Evolutionary conservation across 1,139 yeast species (phyloP), one percentile per base, ranked within the genome.

Genomic region (Sugiyamaella castrensis): DNA sequence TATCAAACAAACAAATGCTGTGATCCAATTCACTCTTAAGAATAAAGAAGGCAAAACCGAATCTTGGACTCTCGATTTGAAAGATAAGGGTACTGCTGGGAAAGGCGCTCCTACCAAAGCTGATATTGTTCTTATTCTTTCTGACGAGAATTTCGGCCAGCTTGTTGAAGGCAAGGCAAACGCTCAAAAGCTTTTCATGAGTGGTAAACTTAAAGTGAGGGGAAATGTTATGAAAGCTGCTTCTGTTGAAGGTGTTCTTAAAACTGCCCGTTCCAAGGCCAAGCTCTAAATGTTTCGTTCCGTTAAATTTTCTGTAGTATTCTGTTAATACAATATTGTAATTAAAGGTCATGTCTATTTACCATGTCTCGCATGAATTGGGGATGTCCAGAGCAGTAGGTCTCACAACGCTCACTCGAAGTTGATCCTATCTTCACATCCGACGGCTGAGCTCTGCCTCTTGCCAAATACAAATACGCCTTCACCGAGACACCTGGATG

Each of bases 191-290:
- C 77, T 87, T 64, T 87, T 86, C 71, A 80, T 87, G 86, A 74
- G 79, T 63, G 95, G 95, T 50, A 84, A 84, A 70, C 77, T 87
- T 69, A 87, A 87, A 77, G 83, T 87, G 58, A 84, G 82, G 75
- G 95, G 95, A 62, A 86, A 87, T 72, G 84, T 87, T 73, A 84
- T 85, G 91, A 87, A 87, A 76, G 95, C 95, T 53, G 81, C 91
- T 50, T 78, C 82, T 53, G 80, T 86, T 56, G 95, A 87, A 71
- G 71, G 77, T 43, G 82, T 87, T 45, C 78, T 87, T 71, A 84
- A 84, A 74, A 70, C 79, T 49, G 78, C 85, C 48, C 82, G 77
- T 61, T 60, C 67, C 19, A 72, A 73, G 67, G 68, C 81, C 43
- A 78, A 77, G 67, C 69, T 79, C 47, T 76, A 65, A 61, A 39